phyloP scores from a whole-genome alignment of 805 yeast species.

The Yarrowia sp. region DNA sequence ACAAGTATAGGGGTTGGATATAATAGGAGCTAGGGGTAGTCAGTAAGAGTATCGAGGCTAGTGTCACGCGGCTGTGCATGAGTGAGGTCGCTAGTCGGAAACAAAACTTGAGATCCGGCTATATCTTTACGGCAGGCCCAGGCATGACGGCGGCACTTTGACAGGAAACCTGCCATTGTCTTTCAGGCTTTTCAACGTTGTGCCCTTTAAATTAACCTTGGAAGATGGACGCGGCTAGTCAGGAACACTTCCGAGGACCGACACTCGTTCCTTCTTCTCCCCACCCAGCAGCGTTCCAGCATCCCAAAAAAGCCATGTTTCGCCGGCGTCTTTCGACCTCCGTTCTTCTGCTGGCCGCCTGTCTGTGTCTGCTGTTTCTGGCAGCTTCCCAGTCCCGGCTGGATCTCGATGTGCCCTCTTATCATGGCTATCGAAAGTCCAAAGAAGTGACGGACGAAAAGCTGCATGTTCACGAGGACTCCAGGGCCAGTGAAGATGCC shows the following conservation, averaged over 20 bases:
- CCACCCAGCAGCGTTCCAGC: neutral
- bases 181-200: too few relatives aligned
- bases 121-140: too few relatives aligned
- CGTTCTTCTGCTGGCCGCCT: neutral
- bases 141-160: too few relatives aligned
- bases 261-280: neutral
- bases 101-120: too few relatives aligned
- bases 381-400: conserved; percentile 20
- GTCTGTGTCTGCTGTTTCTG: conserved; percentile 21
- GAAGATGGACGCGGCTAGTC: conserved; percentile 5
- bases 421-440: conserved; percentile 4
- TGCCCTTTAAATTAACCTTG: conserved; percentile 5
- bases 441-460: conserved; percentile 13
- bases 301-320: neutral
- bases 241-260: neutral
- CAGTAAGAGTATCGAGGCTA: too few relatives aligned
- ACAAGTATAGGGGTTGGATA: too few relatives aligned
- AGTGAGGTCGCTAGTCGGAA: too few relatives aligned
- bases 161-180: neutral
- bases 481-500: neutral
- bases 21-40: too few relatives aligned
- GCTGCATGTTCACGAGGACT: conserved; percentile 5
- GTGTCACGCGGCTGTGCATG: too few relatives aligned
- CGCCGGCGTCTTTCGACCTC: conserved; percentile 22
- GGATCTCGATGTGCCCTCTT: conserved; percentile 20